phyloP scores from a whole-genome alignment of 805 yeast genomes.

The Yueomyces sp. region DNA sequence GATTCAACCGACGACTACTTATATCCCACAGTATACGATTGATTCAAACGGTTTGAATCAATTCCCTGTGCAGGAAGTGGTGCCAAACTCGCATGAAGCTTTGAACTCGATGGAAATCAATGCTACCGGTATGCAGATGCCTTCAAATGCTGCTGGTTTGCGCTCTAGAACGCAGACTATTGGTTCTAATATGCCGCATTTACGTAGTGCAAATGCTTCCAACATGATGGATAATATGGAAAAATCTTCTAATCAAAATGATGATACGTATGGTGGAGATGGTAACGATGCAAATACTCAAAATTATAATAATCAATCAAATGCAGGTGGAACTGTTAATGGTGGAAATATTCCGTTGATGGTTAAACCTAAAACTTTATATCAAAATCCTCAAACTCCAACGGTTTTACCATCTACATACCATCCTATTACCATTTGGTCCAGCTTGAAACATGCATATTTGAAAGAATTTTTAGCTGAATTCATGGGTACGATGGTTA shows the following conservation, averaged over 20 bases:
- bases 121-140: conserved; percentile 6
- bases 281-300: conserved; percentile 2
- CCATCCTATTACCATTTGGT: conserved; percentile 25
- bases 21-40: conserved; percentile 17
- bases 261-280: conserved; percentile 1
- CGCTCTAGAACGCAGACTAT: background rate
- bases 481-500: conserved; percentile 35
- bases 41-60: conserved; percentile 2
- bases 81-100: conserved; percentile 19
- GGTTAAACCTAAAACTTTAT: conserved; percentile 25
- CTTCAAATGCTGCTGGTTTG: background rate
- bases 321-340: conserved; percentile 2
- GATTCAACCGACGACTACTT: conserved; percentile 7
- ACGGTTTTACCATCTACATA: conserved; percentile 26
- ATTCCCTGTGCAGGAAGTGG: conserved; percentile 21
- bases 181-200: background rate
- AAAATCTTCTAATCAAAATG: background rate
- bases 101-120: conserved; percentile 1
- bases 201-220: background rate
- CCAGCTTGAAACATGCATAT: conserved; percentile 21
- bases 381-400: conserved; percentile 27
- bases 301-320: background rate
- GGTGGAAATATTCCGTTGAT: conserved; percentile 14
- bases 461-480: conserved; percentile 38
- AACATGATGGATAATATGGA: background rate